These are phyloP conservation scores for Aspergillus quadricinctus DNA, from an alignment of 2,329 filamentous ascomycete species.

Conservation along the genomic window DNA sequence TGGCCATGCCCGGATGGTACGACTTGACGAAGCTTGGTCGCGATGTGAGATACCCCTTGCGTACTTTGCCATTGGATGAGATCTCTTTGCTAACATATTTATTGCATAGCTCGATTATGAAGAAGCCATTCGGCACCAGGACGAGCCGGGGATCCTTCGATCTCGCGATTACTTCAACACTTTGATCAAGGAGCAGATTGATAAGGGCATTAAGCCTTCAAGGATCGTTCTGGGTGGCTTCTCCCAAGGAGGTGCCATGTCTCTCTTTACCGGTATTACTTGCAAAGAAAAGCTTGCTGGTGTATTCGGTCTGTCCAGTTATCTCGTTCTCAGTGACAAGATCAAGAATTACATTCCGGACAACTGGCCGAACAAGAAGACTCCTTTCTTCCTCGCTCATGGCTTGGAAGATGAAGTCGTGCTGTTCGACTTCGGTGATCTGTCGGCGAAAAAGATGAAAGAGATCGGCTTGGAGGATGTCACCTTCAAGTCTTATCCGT, in stretches of 20 bases:
- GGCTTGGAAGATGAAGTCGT: conserved; percentile 76
- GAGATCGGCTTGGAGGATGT: conserved; percentile 65
- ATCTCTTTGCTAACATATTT: neutral
- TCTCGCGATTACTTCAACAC: conserved; percentile 72
- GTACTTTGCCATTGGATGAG: neutral
- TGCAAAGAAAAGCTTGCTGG: conserved; percentile 72
- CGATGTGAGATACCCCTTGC: conserved; percentile 27
- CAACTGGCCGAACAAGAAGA: conserved; percentile 62
- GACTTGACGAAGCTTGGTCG: conserved; percentile 45
- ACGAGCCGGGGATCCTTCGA: conserved; percentile 66
- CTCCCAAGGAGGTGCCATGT: conserved; percentile 78
- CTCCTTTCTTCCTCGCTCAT: conserved; percentile 84
- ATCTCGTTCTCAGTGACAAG: conserved; percentile 67
- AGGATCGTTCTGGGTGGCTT: conserved; percentile 72
- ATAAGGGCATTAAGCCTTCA: conserved; percentile 72
- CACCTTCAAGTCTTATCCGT: conserved; percentile 72
- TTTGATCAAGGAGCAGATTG: conserved; percentile 75
- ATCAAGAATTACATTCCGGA: conserved; percentile 55
- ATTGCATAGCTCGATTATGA: conserved; percentile 36
- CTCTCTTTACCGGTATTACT: conserved; percentile 75
- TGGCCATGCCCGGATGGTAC: conserved; percentile 70
- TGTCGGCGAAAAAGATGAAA: conserved; percentile 63
- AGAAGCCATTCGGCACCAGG: conserved; percentile 39
- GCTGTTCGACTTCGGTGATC: conserved; percentile 61
- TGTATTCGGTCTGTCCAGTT: conserved; percentile 79